Evolutionary conservation across 2,329 filamentous ascomycete species (phyloP).

Genomic region (Penicillium rolfsii): DNA sequence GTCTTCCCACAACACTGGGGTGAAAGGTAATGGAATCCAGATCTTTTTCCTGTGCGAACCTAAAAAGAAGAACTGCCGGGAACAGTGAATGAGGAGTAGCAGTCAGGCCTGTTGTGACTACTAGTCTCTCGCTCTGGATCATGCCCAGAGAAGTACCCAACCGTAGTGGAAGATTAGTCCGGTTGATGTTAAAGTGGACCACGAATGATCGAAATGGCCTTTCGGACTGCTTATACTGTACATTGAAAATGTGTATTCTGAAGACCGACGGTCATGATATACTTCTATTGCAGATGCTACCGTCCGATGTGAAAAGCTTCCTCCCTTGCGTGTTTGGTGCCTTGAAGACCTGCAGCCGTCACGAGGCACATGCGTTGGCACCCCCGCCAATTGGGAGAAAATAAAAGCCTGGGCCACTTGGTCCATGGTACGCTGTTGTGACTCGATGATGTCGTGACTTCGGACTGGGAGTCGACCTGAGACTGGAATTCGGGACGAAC

Average conservation of each 20-base stretch:
- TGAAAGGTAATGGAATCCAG: conserved; percentile 20
- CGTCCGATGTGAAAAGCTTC: conserved; percentile 1
- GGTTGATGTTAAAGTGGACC: not conserved
- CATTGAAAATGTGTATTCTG: not conserved
- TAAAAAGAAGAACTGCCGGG: not conserved
- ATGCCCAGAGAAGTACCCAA: not conserved
- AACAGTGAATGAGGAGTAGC: not conserved
- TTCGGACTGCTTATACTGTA: not conserved
- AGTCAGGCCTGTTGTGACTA: not conserved
- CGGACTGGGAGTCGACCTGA: not conserved
- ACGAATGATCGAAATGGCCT: not conserved
- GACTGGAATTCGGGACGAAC: not conserved
- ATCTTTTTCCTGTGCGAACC: conserved; percentile 2
- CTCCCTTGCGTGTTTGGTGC: conserved; percentile 2
- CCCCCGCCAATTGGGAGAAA: conserved; percentile 3
- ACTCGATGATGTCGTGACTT: conserved; percentile 22
- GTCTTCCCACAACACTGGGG: not conserved
- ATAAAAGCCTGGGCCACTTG: conserved; percentile 5
- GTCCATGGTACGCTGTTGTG: conserved; percentile 10
- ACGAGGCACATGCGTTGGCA: conserved; percentile 22
- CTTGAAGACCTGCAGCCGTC: conserved; percentile 18
- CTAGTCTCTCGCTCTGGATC: not conserved
- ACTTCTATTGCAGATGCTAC: not conserved
- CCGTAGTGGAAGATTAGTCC: not conserved
- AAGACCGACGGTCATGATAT: not conserved